Percentiles rank a stretch among this genome's conserved stretches.
Evolutionary conservation across 2,329 filamentous ascomycete species (phyloP).

Genomic region (Fusarium abutilonis): DNA sequence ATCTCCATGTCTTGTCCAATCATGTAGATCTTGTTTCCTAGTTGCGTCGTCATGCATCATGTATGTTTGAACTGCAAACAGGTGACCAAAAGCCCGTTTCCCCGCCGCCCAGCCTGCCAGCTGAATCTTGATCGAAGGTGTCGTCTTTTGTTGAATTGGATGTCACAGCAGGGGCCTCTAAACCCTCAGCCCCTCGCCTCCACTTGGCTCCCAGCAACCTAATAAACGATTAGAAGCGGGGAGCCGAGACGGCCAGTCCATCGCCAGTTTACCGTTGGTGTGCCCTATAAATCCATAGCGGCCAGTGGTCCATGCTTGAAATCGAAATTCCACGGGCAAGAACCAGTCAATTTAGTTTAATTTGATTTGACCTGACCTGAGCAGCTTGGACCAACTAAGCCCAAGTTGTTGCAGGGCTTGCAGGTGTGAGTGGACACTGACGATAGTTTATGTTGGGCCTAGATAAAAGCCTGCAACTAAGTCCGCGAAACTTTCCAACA

Average conservation of each 20-base stretch:
- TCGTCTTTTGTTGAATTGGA: slow-evolving; percentile 29
- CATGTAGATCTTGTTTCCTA: slow-evolving; percentile 7
- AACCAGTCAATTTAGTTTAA: slow-evolving; percentile 22
- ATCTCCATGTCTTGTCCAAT: slow-evolving; percentile 30
- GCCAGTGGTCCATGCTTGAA: slow-evolving; percentile 29
- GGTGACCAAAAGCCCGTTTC: slow-evolving; percentile 4
- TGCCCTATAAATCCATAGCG: slow-evolving; percentile 31
- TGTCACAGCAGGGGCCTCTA: slow-evolving; percentile 18
- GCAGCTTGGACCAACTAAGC: slow-evolving; percentile 20
- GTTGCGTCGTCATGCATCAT: not conserved
- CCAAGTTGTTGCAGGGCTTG: slow-evolving; percentile 21
- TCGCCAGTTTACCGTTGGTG: slow-evolving; percentile 35
- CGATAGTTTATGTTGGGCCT: slow-evolving; percentile 13
- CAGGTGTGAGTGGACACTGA: slow-evolving; percentile 35
- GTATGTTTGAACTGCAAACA: slow-evolving; percentile 7
- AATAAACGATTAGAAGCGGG: slow-evolving; percentile 31
- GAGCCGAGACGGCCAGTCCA: slow-evolving; percentile 33
- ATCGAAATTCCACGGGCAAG: slow-evolving; percentile 26
- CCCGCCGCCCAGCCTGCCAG: slow-evolving; percentile 9
- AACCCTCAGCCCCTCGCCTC: slow-evolving; percentile 29
- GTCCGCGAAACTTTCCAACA: slow-evolving; percentile 27
- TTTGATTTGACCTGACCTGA: slow-evolving; percentile 8
- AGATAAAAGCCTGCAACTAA: slow-evolving; percentile 23
- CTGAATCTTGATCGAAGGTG: slow-evolving; percentile 13
- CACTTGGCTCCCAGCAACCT: slow-evolving; percentile 30